Conservation (phyloP, 805 yeast genomes). For the Schwanniomyces pseudopolymorphus region DNA sequence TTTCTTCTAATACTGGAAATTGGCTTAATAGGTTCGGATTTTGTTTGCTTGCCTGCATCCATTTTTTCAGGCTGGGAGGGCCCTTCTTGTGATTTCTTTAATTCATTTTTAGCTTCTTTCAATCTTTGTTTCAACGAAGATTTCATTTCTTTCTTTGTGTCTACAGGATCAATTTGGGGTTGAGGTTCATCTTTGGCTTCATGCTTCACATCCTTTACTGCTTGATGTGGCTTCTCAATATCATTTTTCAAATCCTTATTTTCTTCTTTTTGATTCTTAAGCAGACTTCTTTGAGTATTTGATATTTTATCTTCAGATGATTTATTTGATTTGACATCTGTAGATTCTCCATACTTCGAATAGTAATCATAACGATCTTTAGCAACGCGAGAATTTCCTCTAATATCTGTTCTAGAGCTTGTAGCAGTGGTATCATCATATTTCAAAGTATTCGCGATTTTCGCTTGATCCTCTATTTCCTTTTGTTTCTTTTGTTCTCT, state of each 20-base stretch:
- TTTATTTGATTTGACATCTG: background rate
- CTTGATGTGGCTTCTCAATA: background rate
- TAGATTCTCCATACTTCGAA: conserved; percentile 18
- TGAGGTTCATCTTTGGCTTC: background rate
- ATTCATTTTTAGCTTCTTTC: conserved; percentile 8
- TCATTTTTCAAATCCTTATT: background rate
- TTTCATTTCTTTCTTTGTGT: conserved; percentile 2
- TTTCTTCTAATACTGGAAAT: background rate
- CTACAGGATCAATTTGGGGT: background rate
- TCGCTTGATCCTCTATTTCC: conserved; percentile 5
- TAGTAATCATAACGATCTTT: conserved; percentile 34
- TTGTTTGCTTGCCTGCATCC: background rate
- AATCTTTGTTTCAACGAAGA: conserved; percentile 5
- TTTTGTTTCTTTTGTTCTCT: conserved; percentile 11
- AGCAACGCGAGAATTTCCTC: conserved; percentile 11
- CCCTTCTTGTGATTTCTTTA: conserved; percentile 3
- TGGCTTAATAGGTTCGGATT: background rate
- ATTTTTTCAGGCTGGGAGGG: background rate
- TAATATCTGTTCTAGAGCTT: conserved; percentile 10
- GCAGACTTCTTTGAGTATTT: background rate
- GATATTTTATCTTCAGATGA: background rate
- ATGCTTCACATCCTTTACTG: background rate
- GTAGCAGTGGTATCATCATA: conserved; percentile 18
- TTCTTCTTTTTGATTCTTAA: background rate
- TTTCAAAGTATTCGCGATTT: conserved; percentile 8